Evolutionary conservation across 805 yeast species (phyloP).

Genomic region (Saturnispora gosingensis): DNA sequence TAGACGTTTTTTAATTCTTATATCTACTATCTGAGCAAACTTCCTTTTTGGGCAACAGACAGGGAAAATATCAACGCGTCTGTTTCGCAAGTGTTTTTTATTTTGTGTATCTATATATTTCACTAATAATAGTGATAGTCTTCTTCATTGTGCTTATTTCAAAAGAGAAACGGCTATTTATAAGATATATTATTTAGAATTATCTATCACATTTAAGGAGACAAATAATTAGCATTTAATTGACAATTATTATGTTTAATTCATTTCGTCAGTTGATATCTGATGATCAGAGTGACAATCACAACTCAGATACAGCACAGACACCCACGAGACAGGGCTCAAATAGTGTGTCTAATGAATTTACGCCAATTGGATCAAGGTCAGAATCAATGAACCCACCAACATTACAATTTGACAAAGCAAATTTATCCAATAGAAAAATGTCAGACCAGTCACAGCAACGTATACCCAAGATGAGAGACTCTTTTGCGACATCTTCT

Average conservation of each 20-base stretch:
- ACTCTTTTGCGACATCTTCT: conserved; percentile 1
- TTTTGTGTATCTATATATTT: background rate
- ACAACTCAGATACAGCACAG: background rate
- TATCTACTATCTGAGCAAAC: background rate
- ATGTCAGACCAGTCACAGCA: background rate
- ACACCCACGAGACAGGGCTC: conserved; percentile 4
- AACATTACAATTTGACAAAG: conserved; percentile 1
- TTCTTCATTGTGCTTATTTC: background rate
- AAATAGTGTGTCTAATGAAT: conserved; percentile 1
- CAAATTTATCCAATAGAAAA: background rate
- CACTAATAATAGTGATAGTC: background rate
- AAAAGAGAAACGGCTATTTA: background rate
- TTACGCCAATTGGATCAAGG: conserved; percentile 13
- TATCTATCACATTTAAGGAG: background rate
- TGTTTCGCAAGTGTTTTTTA: background rate
- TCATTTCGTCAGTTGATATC: conserved; percentile 22
- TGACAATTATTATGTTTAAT: conserved; percentile 20
- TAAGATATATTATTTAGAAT: no score
- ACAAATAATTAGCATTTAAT: background rate
- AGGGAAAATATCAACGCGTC: background rate
- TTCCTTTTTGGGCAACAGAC: background rate
- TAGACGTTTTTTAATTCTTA: no score
- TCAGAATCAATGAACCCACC: background rate
- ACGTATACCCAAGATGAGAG: background rate
- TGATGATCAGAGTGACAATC: conserved; percentile 21